Conservation (phyloP, 2,329 filamentous ascomycete genomes). For the Orbilia brochopaga region DNA sequence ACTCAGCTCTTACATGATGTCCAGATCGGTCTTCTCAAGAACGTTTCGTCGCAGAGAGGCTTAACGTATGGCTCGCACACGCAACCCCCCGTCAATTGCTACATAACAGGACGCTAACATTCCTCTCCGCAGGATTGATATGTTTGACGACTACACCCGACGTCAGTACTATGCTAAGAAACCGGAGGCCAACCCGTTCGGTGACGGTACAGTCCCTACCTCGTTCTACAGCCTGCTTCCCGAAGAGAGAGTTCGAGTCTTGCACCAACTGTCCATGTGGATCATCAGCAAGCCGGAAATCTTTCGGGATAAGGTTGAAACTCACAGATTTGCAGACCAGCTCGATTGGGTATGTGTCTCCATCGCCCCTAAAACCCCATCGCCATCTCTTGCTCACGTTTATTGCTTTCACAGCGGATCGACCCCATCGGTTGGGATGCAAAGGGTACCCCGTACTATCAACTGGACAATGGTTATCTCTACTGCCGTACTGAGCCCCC, state of each 20-base stretch:
- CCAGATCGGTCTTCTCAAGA: slow-evolving; percentile 85
- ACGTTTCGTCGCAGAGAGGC: slow-evolving; percentile 89
- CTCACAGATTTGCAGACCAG: slow-evolving; percentile 76
- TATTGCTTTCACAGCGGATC: slow-evolving; percentile 64
- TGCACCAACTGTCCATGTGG: slow-evolving; percentile 90
- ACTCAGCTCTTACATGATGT: slow-evolving; percentile 74
- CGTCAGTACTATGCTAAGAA: slow-evolving; percentile 86
- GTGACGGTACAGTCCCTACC: slow-evolving; percentile 72
- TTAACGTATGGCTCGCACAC: slow-evolving; percentile 68
- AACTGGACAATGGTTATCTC: slow-evolving; percentile 90
- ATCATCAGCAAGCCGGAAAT: slow-evolving; percentile 85
- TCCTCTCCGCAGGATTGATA: slow-evolving; percentile 68
- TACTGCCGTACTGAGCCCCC: slow-evolving; percentile 83
- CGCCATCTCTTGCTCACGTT: slow-evolving; percentile 15
- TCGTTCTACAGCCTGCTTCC: slow-evolving; percentile 66
- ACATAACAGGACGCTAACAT: slow-evolving; percentile 1
- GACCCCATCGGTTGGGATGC: slow-evolving; percentile 88
- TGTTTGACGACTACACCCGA: slow-evolving; percentile 91
- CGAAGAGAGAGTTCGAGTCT: slow-evolving; percentile 62
- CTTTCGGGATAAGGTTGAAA: slow-evolving; percentile 84
- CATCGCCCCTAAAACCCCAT: neutral
- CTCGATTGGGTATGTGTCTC: slow-evolving; percentile 73
- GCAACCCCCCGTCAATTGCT: slow-evolving; percentile 7
- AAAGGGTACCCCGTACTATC: slow-evolving; percentile 83
- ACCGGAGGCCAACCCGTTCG: slow-evolving; percentile 81